Evolutionary conservation across 169 alveolate genomes (phyloP), one percentile per base, ranked within the genome.

Genomic region (Plasmodium blacklocki): DNA sequence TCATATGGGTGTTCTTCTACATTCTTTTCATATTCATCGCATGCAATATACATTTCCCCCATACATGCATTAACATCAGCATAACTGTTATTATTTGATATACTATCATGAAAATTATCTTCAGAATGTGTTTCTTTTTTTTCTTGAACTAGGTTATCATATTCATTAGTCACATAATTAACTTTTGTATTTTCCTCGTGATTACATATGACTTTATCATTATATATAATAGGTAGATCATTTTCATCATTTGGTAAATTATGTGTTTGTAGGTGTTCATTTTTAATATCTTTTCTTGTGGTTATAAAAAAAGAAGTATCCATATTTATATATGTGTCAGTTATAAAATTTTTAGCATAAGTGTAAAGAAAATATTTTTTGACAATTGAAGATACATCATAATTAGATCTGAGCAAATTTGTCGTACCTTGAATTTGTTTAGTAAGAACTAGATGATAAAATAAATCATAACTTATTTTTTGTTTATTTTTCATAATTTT

Each of bases 381-480:
- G 21, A 93, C 76, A 29, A 62, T 45, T 12, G 49, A 80, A 15
- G 95, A 93, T 67, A 92, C 78, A 39, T 94, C 96, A 63, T 71
- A 64, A 47, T 89, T 89, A 26, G 95, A 92, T 18, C 96, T 49
- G 15, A 94, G 68, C 12, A 94, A 73, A 19, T 78, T 58, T 63
- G 60, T 60, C 0, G 95, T 88, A 1, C 92, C 93, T 66, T 90
- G 73, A 58, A 94, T 70, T 21, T 49, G 32, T 23, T 50, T 68
- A 2, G 49, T 45, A 59, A 64, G 5, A 6, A 73, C 67, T 68
- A 85, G 62, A 18, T 52, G 12, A 14, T 85, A 85, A 43, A 85
- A 85, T 2, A 68, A 6, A 23, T 85, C 92, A 45, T 85, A 73
- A 58, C 89, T 85, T 70, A 90, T 63, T 14, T 71, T 71, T 39